phyloP scores from a whole-genome alignment of 495 filamentous ascomycete genomes.

The Penicillium silybi region DNA sequence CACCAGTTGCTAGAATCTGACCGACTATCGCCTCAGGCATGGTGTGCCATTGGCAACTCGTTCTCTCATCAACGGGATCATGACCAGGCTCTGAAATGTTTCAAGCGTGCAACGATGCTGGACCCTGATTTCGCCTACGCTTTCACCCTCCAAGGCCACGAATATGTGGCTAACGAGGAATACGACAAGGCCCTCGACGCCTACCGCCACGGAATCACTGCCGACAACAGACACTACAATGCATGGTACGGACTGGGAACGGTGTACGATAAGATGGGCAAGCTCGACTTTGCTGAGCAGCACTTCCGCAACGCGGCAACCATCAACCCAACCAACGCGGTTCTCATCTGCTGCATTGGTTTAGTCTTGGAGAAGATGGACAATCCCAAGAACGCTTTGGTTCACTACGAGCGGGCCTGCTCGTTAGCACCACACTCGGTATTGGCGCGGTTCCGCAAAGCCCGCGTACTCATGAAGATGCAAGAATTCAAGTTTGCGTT shows the following conservation, averaged over 20 bases:
- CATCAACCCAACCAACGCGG: slow-evolving; percentile 89
- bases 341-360: slow-evolving; percentile 87
- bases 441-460: slow-evolving; percentile 84
- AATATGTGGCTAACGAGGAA: slow-evolving; percentile 95
- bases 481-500: slow-evolving; percentile 66
- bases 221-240: slow-evolving; percentile 89
- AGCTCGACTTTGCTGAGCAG: slow-evolving; percentile 81
- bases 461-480: slow-evolving; percentile 78
- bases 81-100: slow-evolving; percentile 90
- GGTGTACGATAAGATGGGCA: slow-evolving; percentile 92
- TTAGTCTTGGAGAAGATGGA: slow-evolving; percentile 82
- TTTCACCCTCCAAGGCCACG: slow-evolving; percentile 92
- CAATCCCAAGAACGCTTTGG: slow-evolving; percentile 69
- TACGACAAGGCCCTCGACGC: slow-evolving; percentile 87
- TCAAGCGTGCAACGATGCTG: slow-evolving; percentile 89
- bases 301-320: slow-evolving; percentile 82
- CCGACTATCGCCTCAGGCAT: slow-evolving; percentile 85
- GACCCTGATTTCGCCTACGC: slow-evolving; percentile 91
- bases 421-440: slow-evolving; percentile 76
- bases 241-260: slow-evolving; percentile 94
- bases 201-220: slow-evolving; percentile 77
- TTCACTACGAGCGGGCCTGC: slow-evolving; percentile 75
- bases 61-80: slow-evolving; percentile 94
- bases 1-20: slow-evolving; percentile 84
- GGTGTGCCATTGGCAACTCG: slow-evolving; percentile 93